Percentiles rank a stretch among this genome's conserved stretches.
phyloP scores from a whole-genome alignment of 2,329 filamentous ascomycete genomes.

The Rhinocladiella similis region DNA sequence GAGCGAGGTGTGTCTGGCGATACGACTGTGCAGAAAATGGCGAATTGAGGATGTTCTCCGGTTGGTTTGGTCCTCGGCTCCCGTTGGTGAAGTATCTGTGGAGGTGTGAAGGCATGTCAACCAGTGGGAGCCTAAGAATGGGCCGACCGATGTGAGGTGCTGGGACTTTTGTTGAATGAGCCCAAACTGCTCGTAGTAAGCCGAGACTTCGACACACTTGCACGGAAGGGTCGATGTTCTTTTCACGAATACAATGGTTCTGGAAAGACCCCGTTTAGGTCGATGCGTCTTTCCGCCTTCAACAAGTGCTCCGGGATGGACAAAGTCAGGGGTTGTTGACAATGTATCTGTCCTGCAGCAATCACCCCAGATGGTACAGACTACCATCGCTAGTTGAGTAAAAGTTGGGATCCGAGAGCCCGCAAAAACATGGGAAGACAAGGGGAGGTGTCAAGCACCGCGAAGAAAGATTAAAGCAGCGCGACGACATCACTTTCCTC shows the following conservation, averaged over 20 bases:
- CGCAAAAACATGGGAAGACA: conserved; percentile 3
- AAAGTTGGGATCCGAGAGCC: neutral
- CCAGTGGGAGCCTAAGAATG: neutral
- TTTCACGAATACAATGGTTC: too few species aligned
- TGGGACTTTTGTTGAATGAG: too few species aligned
- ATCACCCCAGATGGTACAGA: conserved; percentile 1
- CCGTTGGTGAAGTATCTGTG: too few species aligned
- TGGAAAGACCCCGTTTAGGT: too few species aligned
- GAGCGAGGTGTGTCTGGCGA: neutral
- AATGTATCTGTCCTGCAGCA: neutral
- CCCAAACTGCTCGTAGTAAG: too few species aligned
- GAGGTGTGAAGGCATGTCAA: too few species aligned
- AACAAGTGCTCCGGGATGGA: neutral
- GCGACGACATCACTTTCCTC: neutral
- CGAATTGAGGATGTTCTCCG: neutral
- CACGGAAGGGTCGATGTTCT: too few species aligned
- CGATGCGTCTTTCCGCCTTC: too few species aligned
- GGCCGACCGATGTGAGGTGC: neutral
- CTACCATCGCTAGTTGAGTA: neutral
- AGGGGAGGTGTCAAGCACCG: neutral
- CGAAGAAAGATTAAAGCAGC: conserved; percentile 6
- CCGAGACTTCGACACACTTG: too few species aligned
- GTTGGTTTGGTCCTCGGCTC: too few species aligned
- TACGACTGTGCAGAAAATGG: too few species aligned
- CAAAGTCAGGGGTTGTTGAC: neutral